Evolutionary conservation across 805 yeast species (phyloP).

Genomic region (Vanderwaltozyma yarrowii): DNA sequence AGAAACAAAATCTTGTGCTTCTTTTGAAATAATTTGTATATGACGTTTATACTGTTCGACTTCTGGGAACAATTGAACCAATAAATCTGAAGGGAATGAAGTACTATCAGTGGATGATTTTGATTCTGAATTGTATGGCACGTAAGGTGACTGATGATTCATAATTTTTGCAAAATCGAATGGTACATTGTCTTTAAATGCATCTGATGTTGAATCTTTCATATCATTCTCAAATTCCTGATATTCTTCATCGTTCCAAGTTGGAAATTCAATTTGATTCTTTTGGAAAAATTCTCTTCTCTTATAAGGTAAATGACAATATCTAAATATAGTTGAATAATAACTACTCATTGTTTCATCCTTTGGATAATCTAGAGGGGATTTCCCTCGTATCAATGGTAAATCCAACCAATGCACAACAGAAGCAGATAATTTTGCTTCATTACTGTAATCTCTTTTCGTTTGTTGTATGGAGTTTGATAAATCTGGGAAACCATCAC

Average conservation of each 20-base stretch:
- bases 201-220: not conserved
- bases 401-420: constrained; percentile 11
- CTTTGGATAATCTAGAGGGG: constrained; percentile 20
- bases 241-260: constrained; percentile 8
- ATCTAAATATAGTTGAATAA: constrained; percentile 22
- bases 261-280: constrained; percentile 9
- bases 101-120: not conserved
- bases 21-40: constrained; percentile 6
- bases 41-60: constrained; percentile 16
- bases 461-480: constrained; percentile 3
- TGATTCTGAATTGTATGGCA: not conserved
- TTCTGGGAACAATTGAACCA: constrained; percentile 25
- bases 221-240: constrained; percentile 2
- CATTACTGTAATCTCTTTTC: not conserved
- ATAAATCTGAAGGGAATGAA: constrained; percentile 9
- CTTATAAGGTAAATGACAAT: constrained; percentile 25
- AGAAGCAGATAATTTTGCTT: constrained; percentile 1
- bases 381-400: constrained; percentile 22
- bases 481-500: constrained; percentile 26
- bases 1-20: constrained; percentile 13
- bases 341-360: constrained; percentile 22
- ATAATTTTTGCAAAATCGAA: constrained; percentile 16
- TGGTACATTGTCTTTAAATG: constrained; percentile 18
- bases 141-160: constrained; percentile 13
- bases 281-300: constrained; percentile 18